Percentiles rank a stretch among this genome's conserved stretches.
These are phyloP conservation scores for Podospora pseudopauciseta DNA, from an alignment of 495 filamentous ascomycete species.

Conservation along the genomic window DNA sequence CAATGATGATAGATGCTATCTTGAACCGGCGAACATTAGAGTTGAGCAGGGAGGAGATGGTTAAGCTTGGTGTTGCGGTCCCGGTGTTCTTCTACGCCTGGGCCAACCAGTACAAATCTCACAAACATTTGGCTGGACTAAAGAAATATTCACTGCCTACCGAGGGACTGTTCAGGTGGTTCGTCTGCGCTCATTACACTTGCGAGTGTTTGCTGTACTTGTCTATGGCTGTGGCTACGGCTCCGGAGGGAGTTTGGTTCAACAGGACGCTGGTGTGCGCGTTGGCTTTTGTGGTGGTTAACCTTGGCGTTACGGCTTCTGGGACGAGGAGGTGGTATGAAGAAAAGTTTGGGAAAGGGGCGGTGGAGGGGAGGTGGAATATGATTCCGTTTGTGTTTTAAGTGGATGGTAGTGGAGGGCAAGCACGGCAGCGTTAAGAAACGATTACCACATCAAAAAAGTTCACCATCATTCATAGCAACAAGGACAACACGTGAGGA, in stretches of 20 bases:
- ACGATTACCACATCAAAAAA: neutral
- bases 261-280: slow-evolving; percentile 73
- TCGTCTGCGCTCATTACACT: slow-evolving; percentile 89
- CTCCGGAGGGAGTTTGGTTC: slow-evolving; percentile 55
- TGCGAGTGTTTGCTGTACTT: slow-evolving; percentile 83
- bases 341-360: slow-evolving; percentile 68
- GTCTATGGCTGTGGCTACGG: slow-evolving; percentile 68
- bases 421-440: neutral
- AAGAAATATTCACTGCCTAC: slow-evolving; percentile 79
- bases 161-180: slow-evolving; percentile 57
- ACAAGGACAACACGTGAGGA: neutral
- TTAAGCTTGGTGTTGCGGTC: slow-evolving; percentile 58
- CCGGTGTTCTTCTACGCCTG: slow-evolving; percentile 72
- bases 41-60: slow-evolving; percentile 42
- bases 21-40: slow-evolving; percentile 29
- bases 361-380: slow-evolving; percentile 64
- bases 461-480: neutral
- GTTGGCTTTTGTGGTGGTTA: slow-evolving; percentile 68
- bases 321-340: slow-evolving; percentile 78
- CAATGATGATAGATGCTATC: slow-evolving; percentile 25
- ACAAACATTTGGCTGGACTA: slow-evolving; percentile 73
- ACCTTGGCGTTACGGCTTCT: slow-evolving; percentile 77
- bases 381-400: slow-evolving; percentile 82
- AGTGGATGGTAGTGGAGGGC: slow-evolving; percentile 3
- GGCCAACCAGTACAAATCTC: slow-evolving; percentile 73